Base-by-base conservation (phyloP, 305 asterid genomes). In the Fraxinus angustifolia region DNA sequence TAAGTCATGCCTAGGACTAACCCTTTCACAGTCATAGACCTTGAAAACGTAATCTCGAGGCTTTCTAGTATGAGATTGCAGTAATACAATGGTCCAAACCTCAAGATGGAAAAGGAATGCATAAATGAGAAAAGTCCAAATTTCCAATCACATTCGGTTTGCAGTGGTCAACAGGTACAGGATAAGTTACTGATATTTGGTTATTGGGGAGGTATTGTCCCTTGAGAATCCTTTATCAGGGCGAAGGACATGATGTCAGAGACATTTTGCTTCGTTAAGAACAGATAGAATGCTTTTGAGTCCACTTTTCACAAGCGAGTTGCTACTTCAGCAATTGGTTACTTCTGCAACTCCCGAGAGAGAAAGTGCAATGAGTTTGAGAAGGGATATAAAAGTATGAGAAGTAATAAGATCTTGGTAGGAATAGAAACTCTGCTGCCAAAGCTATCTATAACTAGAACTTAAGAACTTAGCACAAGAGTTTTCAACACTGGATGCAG, bases 1-100 rank as follows among this genome's bases (percentile, higher is more conserved):
- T 34, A 85, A 88, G 75, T 91, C 87, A 79, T 89, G 84, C 88
- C 90, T 58, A 30, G 92, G 91, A 87, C 84, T 90, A 45, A 88
- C 88, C 81, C 84, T 84, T 80, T 80, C 90, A 92, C 97, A 14
- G 88, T 87, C 97, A 95, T 86, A 81, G 99, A 94, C 84, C 92
- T 91, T 21, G 95, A 88, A 80, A 78, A 74, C 72, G 88, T 85
- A 78, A 79, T 19, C 36, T 85, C 91, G 79, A 86, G 87, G 84
- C 82, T 84, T 81, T 90, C 97, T 67, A 85, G 87, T 81, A 89
- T 90, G 76, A 81, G 87, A 79, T 78, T 91, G 95, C 94, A 65
- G 93, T 93, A 85, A 88, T 82, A 85, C 89, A 78, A 82, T 91
- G 88, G 71, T 89, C 95, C 89, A 94, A 86, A 35, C 89, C 99